Conservation (phyloP, 495 filamentous ascomycete genomes). For the Aspergillus coremiiformis region DNA sequence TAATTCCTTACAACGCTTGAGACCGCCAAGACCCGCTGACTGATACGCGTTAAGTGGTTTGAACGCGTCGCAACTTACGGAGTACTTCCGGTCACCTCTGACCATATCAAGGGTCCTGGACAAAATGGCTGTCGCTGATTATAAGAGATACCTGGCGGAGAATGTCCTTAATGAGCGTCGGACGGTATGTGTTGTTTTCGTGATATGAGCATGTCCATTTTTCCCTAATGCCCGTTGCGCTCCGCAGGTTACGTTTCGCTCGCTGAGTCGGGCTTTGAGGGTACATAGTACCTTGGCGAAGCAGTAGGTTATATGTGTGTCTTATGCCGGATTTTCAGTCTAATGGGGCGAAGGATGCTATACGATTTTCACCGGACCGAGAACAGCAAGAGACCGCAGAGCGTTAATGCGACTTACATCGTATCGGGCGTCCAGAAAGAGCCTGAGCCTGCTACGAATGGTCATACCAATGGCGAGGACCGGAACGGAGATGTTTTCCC, state of each 20-base stretch:
- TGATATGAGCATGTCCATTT: background rate
- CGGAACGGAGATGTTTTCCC: slow-evolving; percentile 65
- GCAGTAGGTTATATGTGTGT: slow-evolving; percentile 46
- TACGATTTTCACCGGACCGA: slow-evolving; percentile 79
- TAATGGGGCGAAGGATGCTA: slow-evolving; percentile 57
- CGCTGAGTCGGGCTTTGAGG: slow-evolving; percentile 68
- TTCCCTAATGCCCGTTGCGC: background rate
- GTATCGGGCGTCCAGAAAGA: slow-evolving; percentile 54
- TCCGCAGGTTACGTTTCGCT: slow-evolving; percentile 72
- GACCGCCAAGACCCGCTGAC: slow-evolving; percentile 43
- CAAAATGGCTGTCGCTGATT: slow-evolving; percentile 49
- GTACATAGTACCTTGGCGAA: slow-evolving; percentile 79
- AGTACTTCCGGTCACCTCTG: background rate
- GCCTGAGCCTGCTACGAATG: slow-evolving; percentile 29
- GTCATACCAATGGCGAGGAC: slow-evolving; percentile 33
- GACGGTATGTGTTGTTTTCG: slow-evolving; percentile 47
- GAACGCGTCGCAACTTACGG: slow-evolving; percentile 26
- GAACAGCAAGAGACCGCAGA: slow-evolving; percentile 66
- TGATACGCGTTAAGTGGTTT: slow-evolving; percentile 47
- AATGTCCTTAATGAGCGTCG: slow-evolving; percentile 70
- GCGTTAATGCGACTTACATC: slow-evolving; percentile 82
- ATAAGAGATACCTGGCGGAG: slow-evolving; percentile 64
- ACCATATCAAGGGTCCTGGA: slow-evolving; percentile 5
- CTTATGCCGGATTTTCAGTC: background rate
- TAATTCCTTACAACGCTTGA: too few species aligned